Conservation (phyloP, 345 rosid species). For the Schrenkiella parvula region DNA sequence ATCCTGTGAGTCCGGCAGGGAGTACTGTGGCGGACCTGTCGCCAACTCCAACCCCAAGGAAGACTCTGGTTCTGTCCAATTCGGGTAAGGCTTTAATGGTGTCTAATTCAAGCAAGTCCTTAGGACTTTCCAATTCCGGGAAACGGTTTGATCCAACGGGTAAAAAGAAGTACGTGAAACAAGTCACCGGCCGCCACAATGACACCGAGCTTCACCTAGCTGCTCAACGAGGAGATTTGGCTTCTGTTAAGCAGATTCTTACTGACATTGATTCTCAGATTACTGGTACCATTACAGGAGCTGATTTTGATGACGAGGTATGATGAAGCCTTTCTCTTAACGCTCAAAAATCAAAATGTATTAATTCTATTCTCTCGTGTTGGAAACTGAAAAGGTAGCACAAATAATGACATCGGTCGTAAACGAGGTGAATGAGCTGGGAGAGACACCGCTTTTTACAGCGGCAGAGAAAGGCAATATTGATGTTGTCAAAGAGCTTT, state of each 20-base stretch:
- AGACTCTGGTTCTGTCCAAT: conserved; percentile 52
- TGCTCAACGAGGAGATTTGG: conserved; percentile 76
- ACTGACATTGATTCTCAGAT: conserved; percentile 76
- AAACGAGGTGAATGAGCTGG: conserved; percentile 88
- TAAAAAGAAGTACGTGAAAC: conserved; percentile 86
- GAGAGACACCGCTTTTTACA: conserved; percentile 82
- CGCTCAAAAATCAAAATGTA: neutral
- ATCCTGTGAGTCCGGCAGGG: conserved; percentile 28
- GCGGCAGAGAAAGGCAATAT: conserved; percentile 88
- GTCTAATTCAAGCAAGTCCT: conserved; percentile 68
- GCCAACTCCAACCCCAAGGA: conserved; percentile 46
- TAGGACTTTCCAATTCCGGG: conserved; percentile 57
- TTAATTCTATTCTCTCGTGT: neutral
- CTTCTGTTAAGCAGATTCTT: conserved; percentile 55
- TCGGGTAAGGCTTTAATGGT: conserved; percentile 53
- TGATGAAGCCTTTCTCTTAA: neutral
- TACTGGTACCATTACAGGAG: conserved; percentile 51
- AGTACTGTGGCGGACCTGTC: conserved; percentile 32
- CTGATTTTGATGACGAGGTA: conserved; percentile 79
- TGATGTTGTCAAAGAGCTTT: conserved; percentile 65
- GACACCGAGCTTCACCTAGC: conserved; percentile 96
- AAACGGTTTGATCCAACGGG: conserved; percentile 66
- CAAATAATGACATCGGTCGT: conserved; percentile 70
- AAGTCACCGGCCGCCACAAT: conserved; percentile 90
- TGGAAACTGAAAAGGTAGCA: conserved; percentile 21